phyloP scores from a whole-genome alignment of 2,329 filamentous ascomycete genomes.

The Neoascochyta sp. region DNA sequence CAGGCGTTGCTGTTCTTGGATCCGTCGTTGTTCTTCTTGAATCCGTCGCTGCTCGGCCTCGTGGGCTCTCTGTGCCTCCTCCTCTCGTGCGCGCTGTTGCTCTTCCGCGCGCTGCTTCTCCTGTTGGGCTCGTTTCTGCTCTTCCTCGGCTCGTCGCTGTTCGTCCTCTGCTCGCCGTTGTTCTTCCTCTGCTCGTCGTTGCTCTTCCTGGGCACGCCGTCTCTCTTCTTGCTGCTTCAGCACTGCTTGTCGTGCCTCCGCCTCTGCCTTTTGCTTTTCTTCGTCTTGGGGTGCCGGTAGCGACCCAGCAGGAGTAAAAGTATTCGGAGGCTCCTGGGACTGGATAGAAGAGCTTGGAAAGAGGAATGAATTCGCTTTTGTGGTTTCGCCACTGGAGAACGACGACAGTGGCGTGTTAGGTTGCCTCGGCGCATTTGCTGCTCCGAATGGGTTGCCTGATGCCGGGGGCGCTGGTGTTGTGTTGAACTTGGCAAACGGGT shows the following conservation, averaged over 20 bases:
- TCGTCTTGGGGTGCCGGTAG: conserved; percentile 12
- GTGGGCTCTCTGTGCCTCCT: conserved; percentile 15
- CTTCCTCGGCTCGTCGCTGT: conserved; percentile 6
- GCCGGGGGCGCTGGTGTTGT: too few relatives aligned
- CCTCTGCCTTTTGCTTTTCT: conserved; percentile 13
- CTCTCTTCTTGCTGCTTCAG: conserved; percentile 6
- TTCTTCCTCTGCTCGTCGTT: conserved; percentile 8
- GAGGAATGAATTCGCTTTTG: too few relatives aligned
- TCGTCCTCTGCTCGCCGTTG: conserved; percentile 9
- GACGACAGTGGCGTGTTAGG: too few relatives aligned
- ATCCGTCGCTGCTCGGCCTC: conserved; percentile 16
- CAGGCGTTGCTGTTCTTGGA: conserved; percentile 13
- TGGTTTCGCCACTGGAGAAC: too few relatives aligned
- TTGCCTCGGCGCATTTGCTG: too few relatives aligned
- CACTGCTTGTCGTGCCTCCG: conserved; percentile 10
- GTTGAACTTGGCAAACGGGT: conserved; percentile 11
- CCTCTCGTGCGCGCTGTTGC: conserved; percentile 7
- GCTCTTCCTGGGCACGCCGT: conserved; percentile 8
- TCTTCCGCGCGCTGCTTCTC: conserved; percentile 11
- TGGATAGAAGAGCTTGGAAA: too few relatives aligned
- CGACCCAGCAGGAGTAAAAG: conserved; percentile 14
- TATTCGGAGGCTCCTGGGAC: conserved; percentile 8
- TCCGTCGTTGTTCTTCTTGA: conserved; percentile 13
- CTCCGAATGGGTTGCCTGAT: too few relatives aligned
- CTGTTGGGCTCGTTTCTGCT: conserved; percentile 6